Conservation (phyloP, 1,284 basidiomycete genomes). For the Rhodotorula mucilaginosa region DNA sequence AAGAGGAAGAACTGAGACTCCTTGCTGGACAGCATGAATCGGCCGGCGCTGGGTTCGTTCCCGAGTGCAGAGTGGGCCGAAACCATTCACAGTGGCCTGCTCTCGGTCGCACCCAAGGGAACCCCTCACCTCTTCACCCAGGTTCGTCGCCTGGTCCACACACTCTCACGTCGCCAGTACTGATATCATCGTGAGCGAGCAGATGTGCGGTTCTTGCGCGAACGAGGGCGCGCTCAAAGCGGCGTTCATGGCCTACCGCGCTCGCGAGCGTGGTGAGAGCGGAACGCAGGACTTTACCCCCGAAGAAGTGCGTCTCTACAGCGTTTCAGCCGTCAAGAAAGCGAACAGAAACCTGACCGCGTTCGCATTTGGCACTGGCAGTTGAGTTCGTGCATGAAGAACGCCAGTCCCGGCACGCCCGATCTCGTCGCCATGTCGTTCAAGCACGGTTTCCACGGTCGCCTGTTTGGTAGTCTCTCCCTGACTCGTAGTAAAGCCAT, state of each 20-base stretch:
- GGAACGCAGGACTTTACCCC: slow-evolving; percentile 42
- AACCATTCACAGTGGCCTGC: slow-evolving; percentile 53
- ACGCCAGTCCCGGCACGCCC: slow-evolving; percentile 55
- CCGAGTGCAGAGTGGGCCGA: slow-evolving; percentile 55
- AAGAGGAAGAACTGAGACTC: too few species aligned
- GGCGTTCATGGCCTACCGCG: slow-evolving; percentile 55
- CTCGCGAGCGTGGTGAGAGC: slow-evolving; percentile 47
- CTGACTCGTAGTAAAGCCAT: slow-evolving; percentile 53
- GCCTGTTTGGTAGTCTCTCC: slow-evolving; percentile 55
- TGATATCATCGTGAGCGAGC: background rate
- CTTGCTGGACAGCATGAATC: slow-evolving; percentile 9
- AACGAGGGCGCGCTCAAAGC: slow-evolving; percentile 57
- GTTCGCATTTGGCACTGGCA: slow-evolving; percentile 12
- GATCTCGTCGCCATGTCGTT: slow-evolving; percentile 56
- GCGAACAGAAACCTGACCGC: background rate
- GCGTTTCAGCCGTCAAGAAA: too few species aligned
- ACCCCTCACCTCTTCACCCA: slow-evolving; percentile 47
- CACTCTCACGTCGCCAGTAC: too few species aligned
- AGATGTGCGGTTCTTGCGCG: slow-evolving; percentile 47
- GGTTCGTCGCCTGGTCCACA: background rate
- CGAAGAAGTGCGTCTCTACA: slow-evolving; percentile 39
- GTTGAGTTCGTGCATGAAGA: slow-evolving; percentile 55
- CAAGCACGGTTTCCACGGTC: slow-evolving; percentile 55
- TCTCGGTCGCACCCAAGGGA: slow-evolving; percentile 55
- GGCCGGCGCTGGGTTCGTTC: slow-evolving; percentile 57